Conservation (phyloP, 1,284 basidiomycete species). For the Gomphus bonarii region DNA sequence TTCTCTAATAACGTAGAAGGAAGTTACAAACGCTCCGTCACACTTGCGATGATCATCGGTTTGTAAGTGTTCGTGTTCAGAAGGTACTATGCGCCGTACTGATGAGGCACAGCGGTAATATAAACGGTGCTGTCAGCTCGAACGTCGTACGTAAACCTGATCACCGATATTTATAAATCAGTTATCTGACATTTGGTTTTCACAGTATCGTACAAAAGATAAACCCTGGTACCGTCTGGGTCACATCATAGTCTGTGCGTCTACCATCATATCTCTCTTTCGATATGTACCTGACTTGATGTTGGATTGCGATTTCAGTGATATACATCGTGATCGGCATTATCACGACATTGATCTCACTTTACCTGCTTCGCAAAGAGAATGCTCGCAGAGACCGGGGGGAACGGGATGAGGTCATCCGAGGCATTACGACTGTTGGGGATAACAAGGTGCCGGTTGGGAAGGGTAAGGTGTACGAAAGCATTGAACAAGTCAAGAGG, state of each 20-base stretch:
- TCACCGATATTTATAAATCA: background rate
- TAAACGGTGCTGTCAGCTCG: constrained; percentile 19
- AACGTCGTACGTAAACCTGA: constrained; percentile 9
- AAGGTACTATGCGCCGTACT: background rate
- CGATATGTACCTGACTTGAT: background rate
- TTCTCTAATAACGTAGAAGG: constrained; percentile 67
- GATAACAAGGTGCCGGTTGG: background rate
- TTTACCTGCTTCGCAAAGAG: constrained; percentile 42
- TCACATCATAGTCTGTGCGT: constrained; percentile 40
- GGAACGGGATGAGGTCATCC: constrained; percentile 59
- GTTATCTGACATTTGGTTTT: background rate
- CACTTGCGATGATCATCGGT: constrained; percentile 59
- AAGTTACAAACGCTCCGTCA: constrained; percentile 65
- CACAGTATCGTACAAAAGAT: constrained; percentile 53
- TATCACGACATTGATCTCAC: constrained; percentile 35
- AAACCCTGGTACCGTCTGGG: constrained; percentile 64
- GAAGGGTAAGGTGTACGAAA: constrained; percentile 4
- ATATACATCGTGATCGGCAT: constrained; percentile 62
- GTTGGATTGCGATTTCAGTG: constrained; percentile 18
- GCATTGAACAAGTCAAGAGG: constrained; percentile 4
- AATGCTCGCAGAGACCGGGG: constrained; percentile 55
- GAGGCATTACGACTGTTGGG: constrained; percentile 21
- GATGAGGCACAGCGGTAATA: constrained; percentile 18
- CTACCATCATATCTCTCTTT: background rate
- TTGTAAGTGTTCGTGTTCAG: constrained; percentile 26